Percentiles rank a stretch among this genome's conserved stretches.
phyloP scores from a whole-genome alignment of 148 eudicot species.

The Polygonum aviculare region DNA sequence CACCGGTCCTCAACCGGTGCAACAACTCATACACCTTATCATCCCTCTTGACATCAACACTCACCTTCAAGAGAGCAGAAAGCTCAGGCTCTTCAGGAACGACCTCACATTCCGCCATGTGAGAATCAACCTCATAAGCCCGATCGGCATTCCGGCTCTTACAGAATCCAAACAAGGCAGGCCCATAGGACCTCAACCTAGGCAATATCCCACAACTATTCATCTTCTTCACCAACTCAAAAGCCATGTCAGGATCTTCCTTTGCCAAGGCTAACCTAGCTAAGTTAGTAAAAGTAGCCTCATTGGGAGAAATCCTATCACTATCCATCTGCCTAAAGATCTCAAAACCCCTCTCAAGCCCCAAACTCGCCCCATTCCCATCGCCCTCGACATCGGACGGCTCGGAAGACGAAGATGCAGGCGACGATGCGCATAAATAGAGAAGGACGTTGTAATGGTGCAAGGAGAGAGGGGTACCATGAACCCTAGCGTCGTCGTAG shows the following conservation, averaged over 20 bases:
- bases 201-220: slow-evolving; percentile 45
- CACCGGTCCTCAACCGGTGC: slow-evolving; percentile 56
- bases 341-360: slow-evolving; percentile 71
- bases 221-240: slow-evolving; percentile 70
- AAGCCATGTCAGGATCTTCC: slow-evolving; percentile 78
- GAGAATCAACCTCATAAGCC: slow-evolving; percentile 66
- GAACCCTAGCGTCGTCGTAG: slow-evolving; percentile 42
- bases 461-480: slow-evolving; percentile 26
- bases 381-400: not conserved
- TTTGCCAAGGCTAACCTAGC: slow-evolving; percentile 78
- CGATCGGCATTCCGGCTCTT: slow-evolving; percentile 48
- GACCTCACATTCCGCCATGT: slow-evolving; percentile 72
- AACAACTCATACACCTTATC: slow-evolving; percentile 77
- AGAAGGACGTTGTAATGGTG: slow-evolving; percentile 66
- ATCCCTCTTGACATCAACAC: slow-evolving; percentile 36
- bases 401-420: not conserved
- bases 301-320: slow-evolving; percentile 61
- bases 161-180: slow-evolving; percentile 78
- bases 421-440: slow-evolving; percentile 40
- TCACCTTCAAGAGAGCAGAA: slow-evolving; percentile 57
- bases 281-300: slow-evolving; percentile 83
- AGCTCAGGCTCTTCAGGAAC: slow-evolving; percentile 68
- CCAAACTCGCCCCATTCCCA: slow-evolving; percentile 12
- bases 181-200: slow-evolving; percentile 74
- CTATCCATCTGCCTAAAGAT: slow-evolving; percentile 56